Evolutionary conservation across 192 early-diverging fungal genomes (phyloP).

Genomic region (Coemansia biformis): DNA sequence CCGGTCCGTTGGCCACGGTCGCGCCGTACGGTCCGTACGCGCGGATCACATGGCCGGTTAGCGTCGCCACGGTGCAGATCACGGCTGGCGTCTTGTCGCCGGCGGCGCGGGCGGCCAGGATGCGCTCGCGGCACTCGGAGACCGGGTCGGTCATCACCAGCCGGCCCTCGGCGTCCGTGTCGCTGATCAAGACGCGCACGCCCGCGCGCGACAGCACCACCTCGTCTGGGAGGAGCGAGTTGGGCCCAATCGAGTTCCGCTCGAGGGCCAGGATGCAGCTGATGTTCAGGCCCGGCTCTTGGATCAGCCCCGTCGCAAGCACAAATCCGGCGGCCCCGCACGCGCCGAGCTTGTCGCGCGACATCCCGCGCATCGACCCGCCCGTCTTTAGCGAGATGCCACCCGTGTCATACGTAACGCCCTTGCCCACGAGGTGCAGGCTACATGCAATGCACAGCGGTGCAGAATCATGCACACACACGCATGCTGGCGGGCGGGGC

Average conservation of each 20-base stretch:
- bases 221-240: slow-evolving; percentile 78
- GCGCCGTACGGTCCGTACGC: slow-evolving; percentile 74
- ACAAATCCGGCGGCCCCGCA: slow-evolving; percentile 77
- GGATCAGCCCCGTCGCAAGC: slow-evolving; percentile 60
- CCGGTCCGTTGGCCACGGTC: slow-evolving; percentile 71
- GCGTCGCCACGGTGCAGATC: slow-evolving; percentile 77
- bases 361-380: slow-evolving; percentile 83
- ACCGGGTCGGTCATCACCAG: slow-evolving; percentile 83
- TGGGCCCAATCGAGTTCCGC: slow-evolving; percentile 76
- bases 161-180: slow-evolving; percentile 89
- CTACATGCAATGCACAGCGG: too few species aligned
- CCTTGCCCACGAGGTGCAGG: slow-evolving; percentile 83
- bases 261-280: slow-evolving; percentile 72
- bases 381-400: slow-evolving; percentile 81
- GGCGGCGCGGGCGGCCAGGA: slow-evolving; percentile 55
- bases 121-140: slow-evolving; percentile 66
- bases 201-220: slow-evolving; percentile 72
- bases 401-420: slow-evolving; percentile 87
- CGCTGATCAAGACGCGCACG: slow-evolving; percentile 69
- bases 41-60: slow-evolving; percentile 79
- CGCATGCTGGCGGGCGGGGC: too few species aligned
- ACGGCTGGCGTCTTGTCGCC: slow-evolving; percentile 48
- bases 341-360: slow-evolving; percentile 87
- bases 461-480: too few species aligned
- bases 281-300: slow-evolving; percentile 63